Base-by-base conservation (phyloP, 1,284 basidiomycete species). In the Ganoderma boninense region DNA sequence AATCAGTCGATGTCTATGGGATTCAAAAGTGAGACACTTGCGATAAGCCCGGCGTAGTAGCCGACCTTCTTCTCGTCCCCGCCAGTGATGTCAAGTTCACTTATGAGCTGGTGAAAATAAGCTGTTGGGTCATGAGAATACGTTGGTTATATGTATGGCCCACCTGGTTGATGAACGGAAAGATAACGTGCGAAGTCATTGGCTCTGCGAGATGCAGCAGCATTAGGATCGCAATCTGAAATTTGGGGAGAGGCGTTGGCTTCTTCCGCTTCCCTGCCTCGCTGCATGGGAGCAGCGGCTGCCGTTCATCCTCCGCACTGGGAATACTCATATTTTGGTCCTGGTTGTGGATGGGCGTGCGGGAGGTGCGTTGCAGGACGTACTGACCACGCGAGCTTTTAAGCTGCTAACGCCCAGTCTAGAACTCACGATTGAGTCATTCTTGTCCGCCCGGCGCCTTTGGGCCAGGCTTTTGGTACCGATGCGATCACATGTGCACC, bases 31-130 rank as follows among this genome's bases (percentile, higher is more conserved):
- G 69, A 62, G 56, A 38, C 29, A 42, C 77, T 62, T 70, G 83
- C 89, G 67, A 90, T 86, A n/a, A 90, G 62, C 32, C 90, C 91
- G 56, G 87, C 89, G 74, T 89, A 92, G 75, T 90, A 92, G 4
- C 88, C 90, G 18, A 88, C 85, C 80, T 86, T 89, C 63, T 81
- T 82, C 73, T 84, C 81, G 76, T 90, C 87, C 29, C 89, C 89
- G 14, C 82, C 84, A 7, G 86, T 87, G 40, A 90, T 84, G 61
- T 83, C 84, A 8, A 65, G 64, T n/a, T 65, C 86, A 49, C 84
- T 81, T 46, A 92, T 80, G 42, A 91, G 84, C 89, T 91, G 71
- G 14, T 4, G 13, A 20, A 26, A 56, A 61, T 18, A 13, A 14
- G 5, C 38, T 3, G 18, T 68, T 62, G 60, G 32, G 20, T 8